Percentiles rank a stretch among this genome's conserved stretches.
Evolutionary conservation across 257 asterid genomes (phyloP).

Genomic region (Solanum rostratum): DNA sequence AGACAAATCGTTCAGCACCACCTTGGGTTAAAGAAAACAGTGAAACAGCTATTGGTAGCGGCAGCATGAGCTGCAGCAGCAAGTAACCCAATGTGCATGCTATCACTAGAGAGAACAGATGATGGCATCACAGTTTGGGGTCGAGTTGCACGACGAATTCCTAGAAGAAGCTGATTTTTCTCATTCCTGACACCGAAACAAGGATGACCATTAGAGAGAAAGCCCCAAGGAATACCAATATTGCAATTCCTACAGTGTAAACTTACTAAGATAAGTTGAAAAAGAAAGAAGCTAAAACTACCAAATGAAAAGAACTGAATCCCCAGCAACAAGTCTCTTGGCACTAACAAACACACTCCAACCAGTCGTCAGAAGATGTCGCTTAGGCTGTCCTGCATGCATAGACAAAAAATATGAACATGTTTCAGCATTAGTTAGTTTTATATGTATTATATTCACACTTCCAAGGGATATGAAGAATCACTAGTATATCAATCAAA

Average conservation of each 20-base stretch:
- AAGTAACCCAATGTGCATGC: slow-evolving; percentile 97
- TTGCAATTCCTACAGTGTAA: background rate
- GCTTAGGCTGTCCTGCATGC: slow-evolving; percentile 46
- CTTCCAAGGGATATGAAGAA: background rate
- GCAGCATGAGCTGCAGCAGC: slow-evolving; percentile 99
- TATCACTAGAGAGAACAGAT: slow-evolving; percentile 93
- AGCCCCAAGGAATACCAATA: background rate
- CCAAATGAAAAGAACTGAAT: slow-evolving; percentile 52
- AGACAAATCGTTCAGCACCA: slow-evolving; percentile 2
- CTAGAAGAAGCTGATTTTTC: slow-evolving; percentile 91
- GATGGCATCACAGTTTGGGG: slow-evolving; percentile 99
- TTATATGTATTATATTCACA: background rate
- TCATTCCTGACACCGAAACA: slow-evolving; percentile 52
- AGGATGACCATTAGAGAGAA: background rate
- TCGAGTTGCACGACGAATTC: slow-evolving; percentile 86
- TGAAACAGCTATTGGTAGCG: slow-evolving; percentile 94
- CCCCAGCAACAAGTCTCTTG: slow-evolving; percentile 48
- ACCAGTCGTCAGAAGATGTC: slow-evolving; percentile 52
- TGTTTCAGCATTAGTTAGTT: background rate
- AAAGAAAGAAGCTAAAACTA: slow-evolving; percentile 8
- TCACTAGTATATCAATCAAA: background rate
- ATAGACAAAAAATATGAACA: background rate
- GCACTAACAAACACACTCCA: slow-evolving; percentile 59
- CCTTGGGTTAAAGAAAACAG: slow-evolving; percentile 92
- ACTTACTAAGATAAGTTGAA: background rate